phyloP scores from a whole-genome alignment of 2,329 filamentous ascomycete species.

The Pseudofabraea citricarpa region DNA sequence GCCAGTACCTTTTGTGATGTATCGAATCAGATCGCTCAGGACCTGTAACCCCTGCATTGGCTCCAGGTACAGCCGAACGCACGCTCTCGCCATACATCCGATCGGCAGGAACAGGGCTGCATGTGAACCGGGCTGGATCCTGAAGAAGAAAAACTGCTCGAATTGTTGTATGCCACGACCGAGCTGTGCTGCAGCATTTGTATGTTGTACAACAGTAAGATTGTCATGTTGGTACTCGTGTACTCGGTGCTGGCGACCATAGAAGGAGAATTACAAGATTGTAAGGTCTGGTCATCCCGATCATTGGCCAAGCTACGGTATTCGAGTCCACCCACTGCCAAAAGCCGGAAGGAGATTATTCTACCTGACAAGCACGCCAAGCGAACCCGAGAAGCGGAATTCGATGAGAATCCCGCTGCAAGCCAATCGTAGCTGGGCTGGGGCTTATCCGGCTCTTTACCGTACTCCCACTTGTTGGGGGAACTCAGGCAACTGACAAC shows the following conservation, averaged over 20 bases:
- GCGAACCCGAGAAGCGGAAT: not conserved
- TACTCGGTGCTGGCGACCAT: too few relatives aligned
- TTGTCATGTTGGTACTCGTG: too few relatives aligned
- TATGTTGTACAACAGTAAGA: not conserved
- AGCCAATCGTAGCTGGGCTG: conserved; percentile 3
- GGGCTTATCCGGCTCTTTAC: too few relatives aligned
- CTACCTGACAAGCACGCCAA: not conserved
- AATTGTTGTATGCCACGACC: not conserved
- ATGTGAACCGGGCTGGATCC: not conserved
- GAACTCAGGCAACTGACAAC: too few relatives aligned
- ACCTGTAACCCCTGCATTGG: conserved; percentile 1
- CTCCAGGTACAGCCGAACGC: conserved; percentile 1
- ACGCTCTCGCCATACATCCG: too few relatives aligned
- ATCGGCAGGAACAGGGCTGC: not conserved
- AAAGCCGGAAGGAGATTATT: not conserved
- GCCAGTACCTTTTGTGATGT: not conserved
- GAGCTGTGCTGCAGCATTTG: not conserved
- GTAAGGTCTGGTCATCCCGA: not conserved
- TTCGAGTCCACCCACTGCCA: too few relatives aligned
- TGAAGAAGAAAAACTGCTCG: too few relatives aligned
- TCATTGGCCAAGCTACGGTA: not conserved
- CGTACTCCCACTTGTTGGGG: too few relatives aligned
- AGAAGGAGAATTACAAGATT: not conserved
- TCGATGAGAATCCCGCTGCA: not conserved
- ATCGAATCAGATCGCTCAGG: not conserved